Percentiles rank a stretch among this genome's conserved stretches.
Evolutionary conservation across 345 rosid genomes (phyloP).

Genomic region (Limnanthes douglasii): DNA sequence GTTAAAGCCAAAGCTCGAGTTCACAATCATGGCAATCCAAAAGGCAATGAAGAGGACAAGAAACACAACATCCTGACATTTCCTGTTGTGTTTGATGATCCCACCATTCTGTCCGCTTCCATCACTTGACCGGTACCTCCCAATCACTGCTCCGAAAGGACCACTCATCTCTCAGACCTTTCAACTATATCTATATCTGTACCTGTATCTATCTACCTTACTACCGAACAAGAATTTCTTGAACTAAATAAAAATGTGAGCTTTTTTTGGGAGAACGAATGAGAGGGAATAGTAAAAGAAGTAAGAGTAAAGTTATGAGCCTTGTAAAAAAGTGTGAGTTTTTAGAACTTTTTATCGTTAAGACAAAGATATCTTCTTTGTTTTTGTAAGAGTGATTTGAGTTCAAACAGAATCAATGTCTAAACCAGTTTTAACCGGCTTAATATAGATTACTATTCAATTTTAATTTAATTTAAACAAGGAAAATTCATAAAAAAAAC

Average conservation of each 20-base stretch:
- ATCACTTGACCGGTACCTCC: constrained; percentile 90
- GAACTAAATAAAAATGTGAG: constrained; percentile 1
- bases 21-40: constrained; percentile 97
- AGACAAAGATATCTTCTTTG: too few relatives aligned
- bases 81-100: constrained; percentile 81
- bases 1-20: constrained; percentile 97
- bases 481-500: too few relatives aligned
- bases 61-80: constrained; percentile 78
- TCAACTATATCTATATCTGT: not conserved
- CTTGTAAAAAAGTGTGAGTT: too few relatives aligned
- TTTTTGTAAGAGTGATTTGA: too few relatives aligned
- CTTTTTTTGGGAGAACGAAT: constrained; percentile 1
- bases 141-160: constrained; percentile 69
- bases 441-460: too few relatives aligned
- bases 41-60: constrained; percentile 72
- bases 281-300: too few relatives aligned
- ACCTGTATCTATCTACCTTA: constrained; percentile 4
- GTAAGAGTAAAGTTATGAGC: too few relatives aligned
- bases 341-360: too few relatives aligned
- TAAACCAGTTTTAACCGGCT: too few relatives aligned
- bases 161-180: constrained; percentile 15
- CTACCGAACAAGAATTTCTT: constrained; percentile 10
- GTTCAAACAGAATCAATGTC: too few relatives aligned
- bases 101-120: constrained; percentile 65
- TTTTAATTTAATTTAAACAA: too few relatives aligned